Conservation (phyloP, 2,329 filamentous ascomycete genomes). For the Fusarium pseudocircinatum region DNA sequence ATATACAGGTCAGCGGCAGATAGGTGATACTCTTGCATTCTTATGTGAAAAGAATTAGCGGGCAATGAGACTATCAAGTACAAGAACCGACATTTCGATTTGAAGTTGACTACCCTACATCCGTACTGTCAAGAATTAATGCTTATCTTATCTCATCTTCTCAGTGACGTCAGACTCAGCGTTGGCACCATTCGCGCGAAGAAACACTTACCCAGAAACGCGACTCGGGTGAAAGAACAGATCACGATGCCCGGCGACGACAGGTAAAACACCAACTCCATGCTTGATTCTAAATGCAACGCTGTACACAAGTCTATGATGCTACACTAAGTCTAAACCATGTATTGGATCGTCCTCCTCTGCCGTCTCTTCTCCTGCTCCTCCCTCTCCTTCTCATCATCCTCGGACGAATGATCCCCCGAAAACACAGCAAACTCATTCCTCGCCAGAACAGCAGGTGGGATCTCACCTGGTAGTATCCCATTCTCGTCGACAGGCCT, state of each 20-base stretch:
- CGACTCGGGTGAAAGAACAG: background rate
- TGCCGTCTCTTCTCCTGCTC: constrained; percentile 14
- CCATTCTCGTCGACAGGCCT: constrained; percentile 42
- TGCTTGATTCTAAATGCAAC: background rate
- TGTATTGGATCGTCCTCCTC: constrained; percentile 10
- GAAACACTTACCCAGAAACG: background rate
- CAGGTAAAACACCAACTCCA: background rate
- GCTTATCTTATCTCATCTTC: background rate
- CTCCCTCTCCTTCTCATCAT: constrained; percentile 10
- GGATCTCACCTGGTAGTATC: background rate
- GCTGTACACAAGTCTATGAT: background rate
- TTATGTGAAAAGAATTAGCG: background rate
- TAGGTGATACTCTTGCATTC: too few species aligned
- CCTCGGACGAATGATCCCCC: background rate
- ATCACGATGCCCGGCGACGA: background rate
- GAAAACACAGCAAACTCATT: constrained; percentile 30
- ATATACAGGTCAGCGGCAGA: too few species aligned
- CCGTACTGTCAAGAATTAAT: rapidly evolving
- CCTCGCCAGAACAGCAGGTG: background rate
- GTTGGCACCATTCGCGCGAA: background rate
- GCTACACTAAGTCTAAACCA: constrained; percentile 3
- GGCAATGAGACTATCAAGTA: rapidly evolving
- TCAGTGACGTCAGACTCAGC: background rate
- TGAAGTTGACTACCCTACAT: background rate
- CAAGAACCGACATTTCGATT: too few species aligned